phyloP scores from a whole-genome alignment of 2,329 filamentous ascomycete genomes.

The Verticillium alfalfae region DNA sequence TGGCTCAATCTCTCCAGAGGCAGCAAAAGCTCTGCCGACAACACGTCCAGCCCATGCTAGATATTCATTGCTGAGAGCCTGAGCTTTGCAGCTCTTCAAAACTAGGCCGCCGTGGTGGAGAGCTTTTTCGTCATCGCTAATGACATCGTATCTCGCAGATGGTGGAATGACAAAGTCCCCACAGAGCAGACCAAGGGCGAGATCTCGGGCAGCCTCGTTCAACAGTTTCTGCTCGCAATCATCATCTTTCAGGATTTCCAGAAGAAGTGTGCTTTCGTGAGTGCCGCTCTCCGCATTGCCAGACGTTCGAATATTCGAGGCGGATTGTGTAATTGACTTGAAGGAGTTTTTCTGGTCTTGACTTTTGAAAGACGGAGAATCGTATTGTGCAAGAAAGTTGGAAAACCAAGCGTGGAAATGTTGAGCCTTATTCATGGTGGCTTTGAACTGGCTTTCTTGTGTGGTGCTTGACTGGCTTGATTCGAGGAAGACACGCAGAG shows the following conservation, averaged over 20 bases:
- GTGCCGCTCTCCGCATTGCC: conserved; percentile 66
- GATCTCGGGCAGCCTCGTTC: conserved; percentile 61
- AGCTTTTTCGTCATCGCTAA: conserved; percentile 62
- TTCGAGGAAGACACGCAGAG: conserved; percentile 69
- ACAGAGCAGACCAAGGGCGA: conserved; percentile 70
- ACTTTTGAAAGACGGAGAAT: conserved; percentile 45
- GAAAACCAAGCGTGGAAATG: conserved; percentile 76
- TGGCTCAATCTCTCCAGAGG: conserved; percentile 62
- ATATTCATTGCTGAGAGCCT: conserved; percentile 61
- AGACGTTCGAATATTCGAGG: conserved; percentile 59
- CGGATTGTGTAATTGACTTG: conserved; percentile 61
- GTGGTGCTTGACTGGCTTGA: conserved; percentile 74
- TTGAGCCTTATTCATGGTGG: conserved; percentile 70
- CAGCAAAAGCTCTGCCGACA: conserved; percentile 76
- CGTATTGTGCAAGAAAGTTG: conserved; percentile 59
- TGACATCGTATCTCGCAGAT: conserved; percentile 54
- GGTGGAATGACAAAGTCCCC: conserved; percentile 62
- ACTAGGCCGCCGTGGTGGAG: conserved; percentile 58
- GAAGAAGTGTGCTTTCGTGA: conserved; percentile 72
- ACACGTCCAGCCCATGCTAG: conserved; percentile 80
- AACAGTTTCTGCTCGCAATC: conserved; percentile 57
- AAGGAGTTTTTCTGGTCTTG: conserved; percentile 51
- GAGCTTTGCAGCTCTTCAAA: conserved; percentile 69
- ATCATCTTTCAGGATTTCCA: conserved; percentile 75
- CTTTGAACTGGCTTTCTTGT: conserved; percentile 75